phyloP scores from a whole-genome alignment of 495 filamentous ascomycete genomes.

The Xeromyces bisporus region DNA sequence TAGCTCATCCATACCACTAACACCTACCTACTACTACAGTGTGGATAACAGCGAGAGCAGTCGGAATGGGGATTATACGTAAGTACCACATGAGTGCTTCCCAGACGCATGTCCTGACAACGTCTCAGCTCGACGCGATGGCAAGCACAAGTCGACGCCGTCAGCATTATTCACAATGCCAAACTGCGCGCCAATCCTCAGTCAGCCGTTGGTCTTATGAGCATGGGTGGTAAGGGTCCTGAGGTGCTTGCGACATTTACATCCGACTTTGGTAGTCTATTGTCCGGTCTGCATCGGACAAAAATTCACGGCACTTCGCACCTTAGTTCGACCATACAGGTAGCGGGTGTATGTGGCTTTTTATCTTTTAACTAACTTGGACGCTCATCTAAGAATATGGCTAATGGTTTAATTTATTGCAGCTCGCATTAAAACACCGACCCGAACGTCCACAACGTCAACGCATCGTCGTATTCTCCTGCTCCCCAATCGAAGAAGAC shows the following conservation, averaged over 20 bases:
- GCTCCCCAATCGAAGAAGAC: conserved; percentile 75
- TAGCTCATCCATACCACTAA: conserved; percentile 9
- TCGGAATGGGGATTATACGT: conserved; percentile 84
- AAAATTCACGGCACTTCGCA: conserved; percentile 82
- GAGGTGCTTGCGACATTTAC: conserved; percentile 94
- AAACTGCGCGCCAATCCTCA: conserved; percentile 92
- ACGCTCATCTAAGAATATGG: not conserved
- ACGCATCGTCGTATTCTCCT: conserved; percentile 90
- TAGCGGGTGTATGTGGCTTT: conserved; percentile 58
- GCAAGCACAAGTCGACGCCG: conserved; percentile 88
- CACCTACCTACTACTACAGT: conserved; percentile 29
- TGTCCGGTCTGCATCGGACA: conserved; percentile 82
- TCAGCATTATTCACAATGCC: conserved; percentile 82
- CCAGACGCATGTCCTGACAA: conserved; percentile 10
- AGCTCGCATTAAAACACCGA: conserved; percentile 96
- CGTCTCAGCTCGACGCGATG: conserved; percentile 62
- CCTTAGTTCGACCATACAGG: conserved; percentile 81
- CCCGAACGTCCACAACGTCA: conserved; percentile 92
- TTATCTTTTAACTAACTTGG: not conserved
- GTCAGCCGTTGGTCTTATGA: conserved; percentile 94
- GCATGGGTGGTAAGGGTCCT: conserved; percentile 91
- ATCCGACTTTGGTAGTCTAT: conserved; percentile 83
- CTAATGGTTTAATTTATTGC: not conserved
- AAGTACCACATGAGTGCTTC: conserved; percentile 14
- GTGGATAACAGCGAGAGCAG: conserved; percentile 98